Base-by-base conservation (phyloP, 2,329 filamentous ascomycete genomes). In the Grosmannia serpens region DNA sequence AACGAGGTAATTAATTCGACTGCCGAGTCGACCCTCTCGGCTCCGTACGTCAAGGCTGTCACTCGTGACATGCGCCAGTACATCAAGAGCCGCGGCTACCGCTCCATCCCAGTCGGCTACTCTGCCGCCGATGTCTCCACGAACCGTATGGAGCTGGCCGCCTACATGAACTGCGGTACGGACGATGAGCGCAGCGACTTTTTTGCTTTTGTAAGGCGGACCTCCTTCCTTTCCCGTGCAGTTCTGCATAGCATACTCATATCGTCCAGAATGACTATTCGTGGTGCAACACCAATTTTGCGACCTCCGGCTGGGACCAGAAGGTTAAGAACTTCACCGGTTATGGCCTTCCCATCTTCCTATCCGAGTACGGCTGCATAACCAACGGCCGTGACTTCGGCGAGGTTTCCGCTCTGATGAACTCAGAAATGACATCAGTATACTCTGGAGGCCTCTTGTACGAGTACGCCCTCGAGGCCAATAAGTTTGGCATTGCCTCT, bases 381-480 rank as follows among this genome's bases (percentile, higher is more conserved):
- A 87, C 82, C 69, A 91, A 89, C 78, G 82, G 77, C 61, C 91
- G 92, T 66, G 77, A 86, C 68, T 99, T 96, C 68, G 78, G 84
- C 60, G 92, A 96, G 75, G 75, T 96, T 56, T 73, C 73, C 53
- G 79, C 91, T 52, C 79, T 99, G 59, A 97, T 96, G 86, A 82
- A 77, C 73, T 74, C 73, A 24, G 71, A 96, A 61, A 97, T 97
- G 92, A 91, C 87, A 9, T 66, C 72, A 22, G 91, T 96, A 67
- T 97, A 96, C 82, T 96, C 91, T 47, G 94, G 94, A 67, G 94
- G 94, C 71, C 82, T 99, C 46, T 88, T 96, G 72, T 99, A 96
- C 76, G 91, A 97, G 74, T 99, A 96, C 78, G 86, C 88, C 11
- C 75, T 87, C 68, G 90, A 95, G 73, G 78, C 79, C 61, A 89